Evolutionary conservation across 2,329 filamentous ascomycete genomes (phyloP).

Genomic region (Aspergillus ruber): DNA sequence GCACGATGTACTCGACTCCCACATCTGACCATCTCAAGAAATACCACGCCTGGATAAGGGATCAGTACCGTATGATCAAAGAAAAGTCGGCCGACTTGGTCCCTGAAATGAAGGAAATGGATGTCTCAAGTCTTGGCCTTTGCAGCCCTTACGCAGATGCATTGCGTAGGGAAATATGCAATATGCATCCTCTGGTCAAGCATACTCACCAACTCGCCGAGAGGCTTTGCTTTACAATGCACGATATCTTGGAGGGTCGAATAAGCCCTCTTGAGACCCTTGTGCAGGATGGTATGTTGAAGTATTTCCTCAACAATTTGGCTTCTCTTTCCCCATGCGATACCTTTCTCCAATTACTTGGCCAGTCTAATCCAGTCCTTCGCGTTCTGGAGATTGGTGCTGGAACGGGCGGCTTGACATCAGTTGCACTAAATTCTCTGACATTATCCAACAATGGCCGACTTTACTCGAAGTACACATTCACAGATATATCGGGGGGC

Average conservation of each 20-base stretch:
- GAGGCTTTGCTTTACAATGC: not conserved
- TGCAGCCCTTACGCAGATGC: not conserved
- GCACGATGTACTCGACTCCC: not conserved
- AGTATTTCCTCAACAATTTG: constrained; percentile 5
- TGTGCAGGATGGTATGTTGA: constrained; percentile 11
- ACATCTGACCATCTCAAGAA: constrained; percentile 4
- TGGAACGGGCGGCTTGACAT: constrained; percentile 22
- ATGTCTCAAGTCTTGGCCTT: not conserved
- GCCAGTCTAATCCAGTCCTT: constrained; percentile 17
- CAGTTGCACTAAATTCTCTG: constrained; percentile 8
- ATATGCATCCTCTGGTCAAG: constrained; percentile 1
- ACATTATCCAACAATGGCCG: not conserved
- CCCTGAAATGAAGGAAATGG: constrained; percentile 1
- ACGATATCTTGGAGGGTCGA: constrained; percentile 9
- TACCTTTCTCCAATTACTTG: constrained; percentile 10
- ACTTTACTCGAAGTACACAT: constrained; percentile 25
- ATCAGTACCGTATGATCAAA: constrained; percentile 1
- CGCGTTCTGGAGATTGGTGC: constrained; percentile 22
- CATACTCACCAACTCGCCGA: constrained; percentile 1
- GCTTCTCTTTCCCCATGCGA: constrained; percentile 3
- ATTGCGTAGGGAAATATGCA: not conserved
- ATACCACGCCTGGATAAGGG: constrained; percentile 4
- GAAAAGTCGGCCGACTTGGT: not conserved
- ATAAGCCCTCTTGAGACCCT: constrained; percentile 12
- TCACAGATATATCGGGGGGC: constrained; percentile 33